These are phyloP conservation scores for Periconia macrospinosa DNA, from an alignment of 2,329 filamentous ascomycete genomes.

Conservation along the genomic window DNA sequence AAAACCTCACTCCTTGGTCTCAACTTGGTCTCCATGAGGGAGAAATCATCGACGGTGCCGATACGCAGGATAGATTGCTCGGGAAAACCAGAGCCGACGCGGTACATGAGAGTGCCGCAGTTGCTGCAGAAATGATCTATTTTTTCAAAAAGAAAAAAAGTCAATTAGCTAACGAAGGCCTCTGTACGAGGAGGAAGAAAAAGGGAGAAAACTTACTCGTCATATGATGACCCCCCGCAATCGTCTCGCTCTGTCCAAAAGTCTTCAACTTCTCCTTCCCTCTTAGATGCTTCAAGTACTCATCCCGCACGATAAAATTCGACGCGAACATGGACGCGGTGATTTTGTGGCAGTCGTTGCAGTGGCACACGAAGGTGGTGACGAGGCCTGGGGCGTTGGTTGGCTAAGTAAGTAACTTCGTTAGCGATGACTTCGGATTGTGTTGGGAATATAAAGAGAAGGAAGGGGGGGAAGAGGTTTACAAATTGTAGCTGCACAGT, in stretches of 20 bases:
- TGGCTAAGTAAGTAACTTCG: conserved; percentile 29
- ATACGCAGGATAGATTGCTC: conserved; percentile 55
- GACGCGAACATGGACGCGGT: conserved; percentile 63
- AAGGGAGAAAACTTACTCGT: not conserved
- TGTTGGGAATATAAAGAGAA: too few relatives aligned
- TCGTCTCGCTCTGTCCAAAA: conserved; percentile 44
- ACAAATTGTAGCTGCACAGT: conserved; percentile 25
- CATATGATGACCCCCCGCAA: conserved; percentile 55
- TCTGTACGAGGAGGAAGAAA: too few relatives aligned
- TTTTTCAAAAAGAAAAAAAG: too few relatives aligned
- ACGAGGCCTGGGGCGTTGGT: conserved; percentile 50
- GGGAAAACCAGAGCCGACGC: conserved; percentile 48
- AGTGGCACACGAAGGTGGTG: conserved; percentile 62
- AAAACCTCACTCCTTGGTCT: conserved; percentile 58
- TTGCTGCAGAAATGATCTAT: conserved; percentile 59
- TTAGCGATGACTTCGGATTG: too few relatives aligned
- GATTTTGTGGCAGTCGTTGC: conserved; percentile 63
- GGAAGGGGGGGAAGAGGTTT: conserved; percentile 1
- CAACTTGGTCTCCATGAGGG: conserved; percentile 59
- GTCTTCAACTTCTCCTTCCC: conserved; percentile 53
- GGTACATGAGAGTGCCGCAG: conserved; percentile 65
- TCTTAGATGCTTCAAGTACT: conserved; percentile 51
- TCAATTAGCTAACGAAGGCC: too few relatives aligned
- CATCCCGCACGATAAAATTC: conserved; percentile 55
- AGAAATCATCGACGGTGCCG: conserved; percentile 66